Conservation (phyloP, 129 eudicot species). For the Escallonia herrerae region DNA sequence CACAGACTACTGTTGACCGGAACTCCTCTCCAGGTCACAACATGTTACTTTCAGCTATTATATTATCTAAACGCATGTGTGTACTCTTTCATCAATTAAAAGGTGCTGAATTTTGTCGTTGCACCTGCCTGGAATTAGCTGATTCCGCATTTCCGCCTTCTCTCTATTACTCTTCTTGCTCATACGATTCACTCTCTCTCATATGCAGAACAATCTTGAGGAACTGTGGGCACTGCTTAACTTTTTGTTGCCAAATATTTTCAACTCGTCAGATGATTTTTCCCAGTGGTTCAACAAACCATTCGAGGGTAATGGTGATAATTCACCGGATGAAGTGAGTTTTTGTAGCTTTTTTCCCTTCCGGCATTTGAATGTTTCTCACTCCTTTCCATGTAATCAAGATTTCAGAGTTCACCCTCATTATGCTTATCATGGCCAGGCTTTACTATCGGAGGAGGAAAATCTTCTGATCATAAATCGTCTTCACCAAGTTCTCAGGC, state of each 20-base stretch:
- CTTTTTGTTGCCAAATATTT: conserved; percentile 91
- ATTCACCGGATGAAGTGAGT: conserved; percentile 81
- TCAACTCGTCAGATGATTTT: conserved; percentile 92
- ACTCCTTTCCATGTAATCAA: neutral
- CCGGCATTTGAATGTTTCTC: neutral
- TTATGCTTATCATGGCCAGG: conserved; percentile 37
- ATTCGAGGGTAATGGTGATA: conserved; percentile 83
- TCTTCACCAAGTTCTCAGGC: conserved; percentile 96
- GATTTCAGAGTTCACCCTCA: neutral
- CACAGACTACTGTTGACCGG: conserved; percentile 94
- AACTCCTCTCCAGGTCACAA: conserved; percentile 84
- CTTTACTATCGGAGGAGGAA: conserved; percentile 93
- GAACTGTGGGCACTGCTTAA: conserved; percentile 98
- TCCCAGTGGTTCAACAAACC: conserved; percentile 99
- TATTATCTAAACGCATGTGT: no score
- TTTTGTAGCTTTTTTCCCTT: conserved; percentile 3
- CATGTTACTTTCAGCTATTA: neutral
- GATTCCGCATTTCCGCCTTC: neutral
- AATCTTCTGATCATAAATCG: conserved; percentile 91
- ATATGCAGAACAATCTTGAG: conserved; percentile 79
- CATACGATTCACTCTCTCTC: neutral
- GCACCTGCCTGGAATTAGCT: no score
- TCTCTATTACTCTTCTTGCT: neutral
- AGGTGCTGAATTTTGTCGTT: no score
- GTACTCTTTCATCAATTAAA: no score